These are phyloP conservation scores for Cucurbitaria berberidis DNA, from an alignment of 2,329 filamentous ascomycete genomes.

Conservation along the genomic window DNA sequence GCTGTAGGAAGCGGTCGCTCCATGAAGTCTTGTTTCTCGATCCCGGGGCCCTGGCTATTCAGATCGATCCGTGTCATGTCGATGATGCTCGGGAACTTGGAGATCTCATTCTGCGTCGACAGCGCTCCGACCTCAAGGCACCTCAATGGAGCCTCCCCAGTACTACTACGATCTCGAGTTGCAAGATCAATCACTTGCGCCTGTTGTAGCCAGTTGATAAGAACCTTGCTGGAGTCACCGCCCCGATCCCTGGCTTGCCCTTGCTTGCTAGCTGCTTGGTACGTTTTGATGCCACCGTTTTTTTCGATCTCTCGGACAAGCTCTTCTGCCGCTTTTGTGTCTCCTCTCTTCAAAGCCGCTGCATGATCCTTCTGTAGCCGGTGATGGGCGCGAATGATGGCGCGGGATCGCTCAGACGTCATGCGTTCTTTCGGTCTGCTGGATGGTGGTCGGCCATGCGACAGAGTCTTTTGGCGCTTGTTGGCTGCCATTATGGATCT, in stretches of 20 bases:
- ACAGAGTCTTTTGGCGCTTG: conserved; percentile 42
- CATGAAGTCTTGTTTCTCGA: conserved; percentile 94
- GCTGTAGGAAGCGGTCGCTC: conserved; percentile 72
- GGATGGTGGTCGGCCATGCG: conserved; percentile 42
- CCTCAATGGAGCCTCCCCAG: conserved; percentile 50
- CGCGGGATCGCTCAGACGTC: conserved; percentile 64
- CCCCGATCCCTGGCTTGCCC: conserved; percentile 66
- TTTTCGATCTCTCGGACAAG: conserved; percentile 59
- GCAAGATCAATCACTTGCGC: conserved; percentile 27
- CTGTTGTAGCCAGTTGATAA: conserved; percentile 64
- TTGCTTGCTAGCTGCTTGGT: conserved; percentile 67
- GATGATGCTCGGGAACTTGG: conserved; percentile 68
- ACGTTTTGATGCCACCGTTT: conserved; percentile 65
- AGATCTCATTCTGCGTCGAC: conserved; percentile 84
- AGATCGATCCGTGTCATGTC: conserved; percentile 85
- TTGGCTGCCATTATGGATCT: conserved; percentile 41
- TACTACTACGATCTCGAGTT: conserved; percentile 5
- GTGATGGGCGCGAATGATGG: conserved; percentile 66
- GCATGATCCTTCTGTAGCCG: conserved; percentile 63
- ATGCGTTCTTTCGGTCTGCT: conserved; percentile 47
- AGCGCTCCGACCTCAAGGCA: conserved; percentile 91
- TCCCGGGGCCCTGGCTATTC: conserved; percentile 81
- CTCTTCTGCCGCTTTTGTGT: conserved; percentile 48
- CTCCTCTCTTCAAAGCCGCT: conserved; percentile 55
- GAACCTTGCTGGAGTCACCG: conserved; percentile 66